phyloP scores from a whole-genome alignment of 2,329 filamentous ascomycete genomes.

The Zymoseptoria crescenta region DNA sequence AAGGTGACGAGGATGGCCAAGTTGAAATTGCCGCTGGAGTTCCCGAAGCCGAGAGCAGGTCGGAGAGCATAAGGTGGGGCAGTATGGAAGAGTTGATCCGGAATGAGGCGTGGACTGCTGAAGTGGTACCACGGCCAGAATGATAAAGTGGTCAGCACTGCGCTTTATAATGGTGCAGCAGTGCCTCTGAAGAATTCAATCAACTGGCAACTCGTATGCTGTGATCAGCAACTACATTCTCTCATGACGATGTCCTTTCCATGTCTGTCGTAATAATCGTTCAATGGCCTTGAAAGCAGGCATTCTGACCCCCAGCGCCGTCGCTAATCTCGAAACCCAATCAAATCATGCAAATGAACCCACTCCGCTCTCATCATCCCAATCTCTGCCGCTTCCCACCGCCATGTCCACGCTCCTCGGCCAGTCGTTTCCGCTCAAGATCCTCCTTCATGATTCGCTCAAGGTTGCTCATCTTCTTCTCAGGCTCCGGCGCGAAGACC shows the following conservation, averaged over 20 bases:
- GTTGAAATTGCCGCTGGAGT: slow-evolving; percentile 69
- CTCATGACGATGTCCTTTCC: not conserved
- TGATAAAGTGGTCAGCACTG: not conserved
- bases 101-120: not conserved
- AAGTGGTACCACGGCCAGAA: not conserved
- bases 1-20: slow-evolving; percentile 58
- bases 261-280: not conserved
- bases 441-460: slow-evolving; percentile 76
- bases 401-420: slow-evolving; percentile 22
- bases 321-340: slow-evolving; percentile 1
- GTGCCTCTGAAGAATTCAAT: not conserved
- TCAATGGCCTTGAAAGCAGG: not conserved
- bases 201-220: not conserved
- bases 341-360: not conserved
- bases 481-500: slow-evolving; percentile 47
- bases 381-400: slow-evolving; percentile 13
- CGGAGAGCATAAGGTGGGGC: not conserved
- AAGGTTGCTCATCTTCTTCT: slow-evolving; percentile 80
- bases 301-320: not conserved
- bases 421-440: slow-evolving; percentile 33
- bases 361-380: not conserved
- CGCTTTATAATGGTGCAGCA: not conserved
- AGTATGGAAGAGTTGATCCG: not conserved
- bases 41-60: slow-evolving; percentile 53
- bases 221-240: not conserved